A percentile compares a stretch with the other conserved stretches of the same genome.
phyloP scores from a whole-genome alignment of 2,329 filamentous ascomycete species.

The Bertia moriformis region DNA sequence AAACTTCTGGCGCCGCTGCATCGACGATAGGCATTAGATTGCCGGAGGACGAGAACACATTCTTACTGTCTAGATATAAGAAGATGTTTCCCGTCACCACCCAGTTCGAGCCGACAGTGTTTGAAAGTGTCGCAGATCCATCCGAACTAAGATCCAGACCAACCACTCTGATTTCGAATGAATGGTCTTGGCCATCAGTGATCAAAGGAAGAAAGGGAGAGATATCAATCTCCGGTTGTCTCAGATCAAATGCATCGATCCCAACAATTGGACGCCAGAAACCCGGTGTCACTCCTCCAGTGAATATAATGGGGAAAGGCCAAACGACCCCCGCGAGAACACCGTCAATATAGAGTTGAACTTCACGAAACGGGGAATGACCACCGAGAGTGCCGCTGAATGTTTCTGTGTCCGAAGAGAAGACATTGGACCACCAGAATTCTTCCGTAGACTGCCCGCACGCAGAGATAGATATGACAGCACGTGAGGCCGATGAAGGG shows the following conservation, averaged over 20 bases:
- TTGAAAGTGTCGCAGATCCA: background rate
- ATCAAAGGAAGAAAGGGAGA: slow-evolving; percentile 47
- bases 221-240: slow-evolving; percentile 54
- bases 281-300: slow-evolving; percentile 51
- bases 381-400: slow-evolving; percentile 41
- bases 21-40: too few relatives aligned
- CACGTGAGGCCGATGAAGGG: slow-evolving; percentile 39
- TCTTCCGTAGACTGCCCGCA: slow-evolving; percentile 52
- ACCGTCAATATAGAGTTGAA: slow-evolving; percentile 51
- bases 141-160: background rate
- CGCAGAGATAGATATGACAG: slow-evolving; percentile 46
- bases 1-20: background rate
- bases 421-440: slow-evolving; percentile 58
- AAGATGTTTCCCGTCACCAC: slow-evolving; percentile 1
- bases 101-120: background rate
- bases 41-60: background rate
- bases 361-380: slow-evolving; percentile 51
- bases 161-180: background rate
- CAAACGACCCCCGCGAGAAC: slow-evolving; percentile 47
- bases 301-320: slow-evolving; percentile 59
- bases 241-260: slow-evolving; percentile 53
- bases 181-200: slow-evolving; percentile 35
- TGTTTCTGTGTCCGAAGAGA: slow-evolving; percentile 34
- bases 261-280: slow-evolving; percentile 59
- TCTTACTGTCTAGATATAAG: background rate